Evolutionary conservation across 1,139 yeast species (phyloP).

Genomic region (Yarrowia galli): DNA sequence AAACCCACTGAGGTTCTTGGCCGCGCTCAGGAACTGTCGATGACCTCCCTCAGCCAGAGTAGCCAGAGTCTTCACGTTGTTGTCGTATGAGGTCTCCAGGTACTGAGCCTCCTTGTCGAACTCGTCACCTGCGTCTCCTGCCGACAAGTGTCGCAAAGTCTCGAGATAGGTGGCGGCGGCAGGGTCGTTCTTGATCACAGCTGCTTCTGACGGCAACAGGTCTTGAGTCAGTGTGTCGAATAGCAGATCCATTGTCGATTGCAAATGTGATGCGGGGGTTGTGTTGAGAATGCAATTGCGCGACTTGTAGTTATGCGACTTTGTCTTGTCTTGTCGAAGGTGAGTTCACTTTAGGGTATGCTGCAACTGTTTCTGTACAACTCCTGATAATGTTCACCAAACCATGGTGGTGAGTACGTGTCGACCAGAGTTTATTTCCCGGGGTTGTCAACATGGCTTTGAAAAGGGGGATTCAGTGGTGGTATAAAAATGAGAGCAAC

Average conservation of each 20-base stretch:
- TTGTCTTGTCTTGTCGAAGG: background rate
- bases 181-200: constrained; percentile 26
- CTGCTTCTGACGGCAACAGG: constrained; percentile 21
- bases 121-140: constrained; percentile 27
- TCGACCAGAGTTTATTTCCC: constrained; percentile 12
- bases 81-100: constrained; percentile 15
- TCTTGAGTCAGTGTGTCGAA: constrained; percentile 25
- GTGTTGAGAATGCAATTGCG: background rate
- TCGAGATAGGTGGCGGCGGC: constrained; percentile 13
- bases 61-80: constrained; percentile 27
- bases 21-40: constrained; percentile 32
- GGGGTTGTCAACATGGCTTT: background rate
- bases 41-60: constrained; percentile 34
- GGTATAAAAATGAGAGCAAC: no score
- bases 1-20: constrained; percentile 18
- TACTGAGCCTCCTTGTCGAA: constrained; percentile 31
- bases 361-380: background rate
- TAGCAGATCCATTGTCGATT: constrained; percentile 17
- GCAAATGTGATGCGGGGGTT: background rate
- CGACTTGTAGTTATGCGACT: background rate
- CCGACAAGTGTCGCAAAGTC: constrained; percentile 17
- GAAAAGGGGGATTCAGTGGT: background rate
- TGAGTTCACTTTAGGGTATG: background rate
- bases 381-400: constrained; percentile 20
- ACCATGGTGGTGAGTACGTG: constrained; percentile 35